phyloP scores from a whole-genome alignment of 164 flowering plant species.

The Nymphaea thermarum region DNA sequence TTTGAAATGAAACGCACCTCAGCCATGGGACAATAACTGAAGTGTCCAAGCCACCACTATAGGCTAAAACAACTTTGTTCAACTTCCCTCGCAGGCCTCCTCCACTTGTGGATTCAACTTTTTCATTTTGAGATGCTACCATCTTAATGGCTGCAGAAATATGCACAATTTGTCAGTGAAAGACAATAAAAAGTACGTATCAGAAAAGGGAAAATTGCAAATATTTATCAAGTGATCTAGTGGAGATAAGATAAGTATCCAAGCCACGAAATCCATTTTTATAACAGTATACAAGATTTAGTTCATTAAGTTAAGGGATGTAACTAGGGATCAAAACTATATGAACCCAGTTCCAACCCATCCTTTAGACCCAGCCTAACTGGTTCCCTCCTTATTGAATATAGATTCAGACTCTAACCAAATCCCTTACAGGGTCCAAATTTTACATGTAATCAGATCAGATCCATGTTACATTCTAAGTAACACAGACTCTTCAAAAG shows the following conservation, averaged over 20 bases:
- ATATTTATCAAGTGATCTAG: not conserved
- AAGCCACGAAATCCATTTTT: too few relatives aligned
- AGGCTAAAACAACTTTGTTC: constrained; percentile 89
- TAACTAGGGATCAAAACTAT: not conserved
- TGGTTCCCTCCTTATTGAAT: not conserved
- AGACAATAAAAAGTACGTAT: not conserved
- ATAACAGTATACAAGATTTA: too few relatives aligned
- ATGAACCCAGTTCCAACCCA: not conserved
- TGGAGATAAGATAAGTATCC: too few relatives aligned
- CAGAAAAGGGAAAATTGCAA: not conserved
- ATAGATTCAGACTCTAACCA: too few relatives aligned
- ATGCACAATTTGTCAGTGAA: not conserved
- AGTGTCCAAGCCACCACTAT: constrained; percentile 96
- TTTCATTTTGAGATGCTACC: constrained; percentile 27
- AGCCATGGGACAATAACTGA: constrained; percentile 98
- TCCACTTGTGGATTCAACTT: constrained; percentile 18
- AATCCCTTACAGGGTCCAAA: not conserved
- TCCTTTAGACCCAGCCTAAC: not conserved
- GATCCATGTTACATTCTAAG: not conserved
- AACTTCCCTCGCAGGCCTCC: constrained; percentile 55
- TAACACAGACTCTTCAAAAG: not conserved
- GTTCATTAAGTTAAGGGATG: not conserved
- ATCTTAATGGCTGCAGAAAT: constrained; percentile 40
- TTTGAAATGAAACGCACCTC: constrained; percentile 24
- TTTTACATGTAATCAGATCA: not conserved